phyloP scores from a whole-genome alignment of 768 basidiomycete species.

The Russula griseocarnosa region DNA sequence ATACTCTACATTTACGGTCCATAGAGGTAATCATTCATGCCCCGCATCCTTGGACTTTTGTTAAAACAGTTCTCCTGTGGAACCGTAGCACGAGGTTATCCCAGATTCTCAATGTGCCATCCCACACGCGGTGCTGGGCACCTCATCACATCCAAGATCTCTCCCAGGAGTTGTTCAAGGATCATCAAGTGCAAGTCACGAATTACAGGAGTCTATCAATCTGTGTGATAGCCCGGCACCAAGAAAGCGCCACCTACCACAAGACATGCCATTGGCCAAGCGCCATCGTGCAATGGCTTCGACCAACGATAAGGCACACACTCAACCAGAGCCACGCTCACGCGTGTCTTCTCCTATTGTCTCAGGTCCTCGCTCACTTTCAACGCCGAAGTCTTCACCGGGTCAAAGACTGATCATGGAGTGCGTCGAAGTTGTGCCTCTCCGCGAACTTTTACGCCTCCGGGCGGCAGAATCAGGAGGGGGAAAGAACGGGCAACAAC shows the following conservation, averaged over 20 bases:
- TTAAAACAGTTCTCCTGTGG: neutral
- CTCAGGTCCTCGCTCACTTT: neutral
- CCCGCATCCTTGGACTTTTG: neutral
- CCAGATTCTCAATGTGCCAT: conserved; percentile 13
- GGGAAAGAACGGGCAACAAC: neutral
- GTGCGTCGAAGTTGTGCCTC: conserved; percentile 18
- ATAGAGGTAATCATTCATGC: conserved; percentile 13
- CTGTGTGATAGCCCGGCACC: no score
- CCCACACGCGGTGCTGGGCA: neutral
- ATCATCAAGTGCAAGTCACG: neutral
- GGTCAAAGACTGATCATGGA: conserved; percentile 16
- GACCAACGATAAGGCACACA: neutral
- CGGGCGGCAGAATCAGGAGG: neutral
- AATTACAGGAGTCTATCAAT: neutral
- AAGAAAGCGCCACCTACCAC: neutral
- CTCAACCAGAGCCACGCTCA: neutral
- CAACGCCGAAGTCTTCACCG: neutral
- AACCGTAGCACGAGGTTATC: conserved; percentile 16
- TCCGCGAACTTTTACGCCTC: conserved; percentile 1
- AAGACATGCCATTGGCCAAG: conserved; percentile 9
- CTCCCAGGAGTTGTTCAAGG: neutral
- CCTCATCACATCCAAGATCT: neutral
- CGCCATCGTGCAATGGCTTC: neutral
- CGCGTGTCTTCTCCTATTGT: neutral
- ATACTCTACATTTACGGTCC: neutral